phyloP scores from a whole-genome alignment of 441 rosid genomes.

The Sinapis alba region DNA sequence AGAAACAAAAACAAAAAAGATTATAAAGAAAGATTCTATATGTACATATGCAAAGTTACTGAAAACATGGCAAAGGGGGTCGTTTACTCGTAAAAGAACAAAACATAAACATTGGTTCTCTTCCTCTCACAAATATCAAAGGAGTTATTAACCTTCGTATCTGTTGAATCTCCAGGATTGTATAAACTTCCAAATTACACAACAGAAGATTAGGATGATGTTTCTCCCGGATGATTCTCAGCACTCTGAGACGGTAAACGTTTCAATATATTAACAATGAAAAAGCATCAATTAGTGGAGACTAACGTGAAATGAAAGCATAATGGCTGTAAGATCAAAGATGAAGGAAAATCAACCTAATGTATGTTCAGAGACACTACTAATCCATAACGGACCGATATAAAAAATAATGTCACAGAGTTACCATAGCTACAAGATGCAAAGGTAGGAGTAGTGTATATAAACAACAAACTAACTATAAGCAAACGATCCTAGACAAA shows the following conservation, averaged over 20 bases:
- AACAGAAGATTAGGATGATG: slow-evolving; percentile 20
- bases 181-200: neutral
- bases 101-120: slow-evolving; percentile 12
- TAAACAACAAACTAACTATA: neutral
- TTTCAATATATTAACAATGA: neutral
- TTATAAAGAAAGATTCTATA: slow-evolving; percentile 21
- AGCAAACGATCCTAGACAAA: slow-evolving; percentile 7
- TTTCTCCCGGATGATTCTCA: slow-evolving; percentile 32
- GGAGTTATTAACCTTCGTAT: neutral
- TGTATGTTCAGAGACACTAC: neutral
- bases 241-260: slow-evolving; percentile 16
- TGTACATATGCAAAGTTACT: slow-evolving; percentile 29
- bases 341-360: slow-evolving; percentile 9
- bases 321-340: neutral
- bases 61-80: neutral
- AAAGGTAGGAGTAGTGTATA: neutral
- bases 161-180: slow-evolving; percentile 11
- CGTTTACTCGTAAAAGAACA: neutral
- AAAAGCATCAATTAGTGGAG: neutral
- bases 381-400: neutral
- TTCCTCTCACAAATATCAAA: slow-evolving; percentile 16
- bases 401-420: neutral
- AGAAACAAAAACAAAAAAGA: neutral
- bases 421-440: slow-evolving; percentile 11
- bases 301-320: neutral